phyloP scores from a whole-genome alignment of 2,329 filamentous ascomycete species.

The Trichothecium roseum region DNA sequence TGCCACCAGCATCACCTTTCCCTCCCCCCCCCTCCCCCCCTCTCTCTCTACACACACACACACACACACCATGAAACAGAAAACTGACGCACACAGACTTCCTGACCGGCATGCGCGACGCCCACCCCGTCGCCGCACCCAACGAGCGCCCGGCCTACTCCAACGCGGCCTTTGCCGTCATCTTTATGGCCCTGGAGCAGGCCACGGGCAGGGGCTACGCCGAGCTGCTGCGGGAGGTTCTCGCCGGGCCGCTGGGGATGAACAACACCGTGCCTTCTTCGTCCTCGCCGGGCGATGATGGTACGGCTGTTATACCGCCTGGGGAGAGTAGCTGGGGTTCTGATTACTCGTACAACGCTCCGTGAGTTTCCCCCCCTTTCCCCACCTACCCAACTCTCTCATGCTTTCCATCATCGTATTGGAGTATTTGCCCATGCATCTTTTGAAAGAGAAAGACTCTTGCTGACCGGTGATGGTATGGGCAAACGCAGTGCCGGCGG shows the following conservation, averaged over 20 bases:
- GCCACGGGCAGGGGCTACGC: slow-evolving; percentile 18
- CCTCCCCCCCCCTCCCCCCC: too few species aligned
- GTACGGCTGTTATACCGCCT: slow-evolving; percentile 20
- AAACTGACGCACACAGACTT: slow-evolving; percentile 14
- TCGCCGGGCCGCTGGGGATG: slow-evolving; percentile 10
- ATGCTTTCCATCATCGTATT: too few species aligned
- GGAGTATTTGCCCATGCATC: too few species aligned
- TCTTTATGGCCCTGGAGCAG: slow-evolving; percentile 21
- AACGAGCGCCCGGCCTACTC: slow-evolving; percentile 27
- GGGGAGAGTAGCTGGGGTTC: slow-evolving; percentile 20
- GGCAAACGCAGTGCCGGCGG: slow-evolving; percentile 18
- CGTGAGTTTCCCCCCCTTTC: slow-evolving; percentile 13
- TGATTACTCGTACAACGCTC: slow-evolving; percentile 20
- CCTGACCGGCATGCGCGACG: slow-evolving; percentile 17
- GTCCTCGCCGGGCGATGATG: slow-evolving; percentile 17
- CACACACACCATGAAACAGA: background rate
- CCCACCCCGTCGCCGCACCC: slow-evolving; percentile 17
- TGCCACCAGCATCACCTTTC: too few species aligned
- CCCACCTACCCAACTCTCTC: too few species aligned
- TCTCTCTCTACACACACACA: too few species aligned
- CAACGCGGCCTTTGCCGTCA: slow-evolving; percentile 26
- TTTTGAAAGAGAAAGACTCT: too few species aligned
- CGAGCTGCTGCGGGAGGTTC: slow-evolving; percentile 11
- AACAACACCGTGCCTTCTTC: slow-evolving; percentile 11
- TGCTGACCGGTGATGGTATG: too few species aligned